Conservation (phyloP, 208 protist genomes). For the Trypanosoma mega region DNA sequence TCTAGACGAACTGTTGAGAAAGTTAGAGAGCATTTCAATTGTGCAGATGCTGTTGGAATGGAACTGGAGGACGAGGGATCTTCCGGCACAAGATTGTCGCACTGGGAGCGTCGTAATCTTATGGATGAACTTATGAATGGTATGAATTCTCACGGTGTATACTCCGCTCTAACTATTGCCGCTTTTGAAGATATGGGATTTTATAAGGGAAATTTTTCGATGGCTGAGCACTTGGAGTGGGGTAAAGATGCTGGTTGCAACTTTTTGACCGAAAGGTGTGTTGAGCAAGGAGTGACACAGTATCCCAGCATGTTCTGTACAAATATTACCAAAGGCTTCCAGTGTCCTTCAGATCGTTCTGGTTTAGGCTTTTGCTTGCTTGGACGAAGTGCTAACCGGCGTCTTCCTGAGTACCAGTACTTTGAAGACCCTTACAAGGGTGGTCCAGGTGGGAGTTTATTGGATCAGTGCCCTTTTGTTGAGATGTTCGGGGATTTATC, state of each 20-base stretch:
- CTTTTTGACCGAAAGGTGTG: conserved; percentile 9
- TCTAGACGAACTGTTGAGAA: background rate
- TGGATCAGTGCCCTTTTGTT: too few relatives aligned
- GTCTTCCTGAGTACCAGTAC: too few relatives aligned
- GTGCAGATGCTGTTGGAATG: conserved; percentile 4
- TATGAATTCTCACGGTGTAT: background rate
- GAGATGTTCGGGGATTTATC: too few relatives aligned
- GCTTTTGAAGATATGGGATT: conserved; percentile 38
- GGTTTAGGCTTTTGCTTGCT: too few relatives aligned
- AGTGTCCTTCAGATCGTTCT: too few relatives aligned
- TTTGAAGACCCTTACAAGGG: too few relatives aligned
- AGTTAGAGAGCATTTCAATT: conserved; percentile 3
- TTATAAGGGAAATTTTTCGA: conserved; percentile 30
- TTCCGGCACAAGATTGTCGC: background rate
- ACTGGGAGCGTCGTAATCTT: conserved; percentile 18
- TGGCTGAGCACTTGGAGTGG: conserved; percentile 30
- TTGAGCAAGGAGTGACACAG: background rate
- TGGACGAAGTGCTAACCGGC: too few relatives aligned
- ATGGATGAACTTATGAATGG: conserved; percentile 12
- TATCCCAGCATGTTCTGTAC: conserved; percentile 7
- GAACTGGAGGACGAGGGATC: conserved; percentile 12
- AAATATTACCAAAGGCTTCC: too few relatives aligned
- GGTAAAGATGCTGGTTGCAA: conserved; percentile 29
- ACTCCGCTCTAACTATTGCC: conserved; percentile 32
- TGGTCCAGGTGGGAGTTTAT: too few relatives aligned